Evolutionary conservation across 352 stramenopile species (phyloP).

Genomic region (Aphanomyces invadans): DNA sequence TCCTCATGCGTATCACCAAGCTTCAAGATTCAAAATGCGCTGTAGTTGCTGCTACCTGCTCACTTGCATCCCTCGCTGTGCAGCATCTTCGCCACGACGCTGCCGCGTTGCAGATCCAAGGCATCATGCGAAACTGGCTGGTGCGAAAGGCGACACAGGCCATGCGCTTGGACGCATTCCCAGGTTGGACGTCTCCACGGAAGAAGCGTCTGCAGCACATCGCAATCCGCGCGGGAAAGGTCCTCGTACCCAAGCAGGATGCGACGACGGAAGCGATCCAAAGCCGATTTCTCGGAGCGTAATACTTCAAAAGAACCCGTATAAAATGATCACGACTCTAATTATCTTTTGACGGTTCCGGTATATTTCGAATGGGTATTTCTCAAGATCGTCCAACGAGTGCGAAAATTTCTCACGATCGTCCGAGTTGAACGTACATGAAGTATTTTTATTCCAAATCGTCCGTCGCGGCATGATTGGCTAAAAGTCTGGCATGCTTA

Average conservation of each 20-base stretch:
- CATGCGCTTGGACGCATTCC: background rate
- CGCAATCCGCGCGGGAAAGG: slow-evolving; percentile 6
- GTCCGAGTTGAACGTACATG: too few relatives aligned
- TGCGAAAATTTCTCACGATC: too few relatives aligned
- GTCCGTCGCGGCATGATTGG: too few relatives aligned
- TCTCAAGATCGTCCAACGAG: too few relatives aligned
- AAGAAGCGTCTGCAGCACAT: slow-evolving; percentile 17
- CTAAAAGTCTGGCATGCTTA: too few relatives aligned
- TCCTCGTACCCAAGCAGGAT: background rate
- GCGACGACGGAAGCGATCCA: slow-evolving; percentile 4
- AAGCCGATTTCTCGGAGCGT: background rate
- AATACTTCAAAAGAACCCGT: background rate
- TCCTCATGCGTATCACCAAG: slow-evolving; percentile 50
- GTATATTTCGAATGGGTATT: too few relatives aligned
- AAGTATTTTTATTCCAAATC: too few relatives aligned
- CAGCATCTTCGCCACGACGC: slow-evolving; percentile 62
- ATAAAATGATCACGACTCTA: slow-evolving; percentile 1
- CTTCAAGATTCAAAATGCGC: background rate
- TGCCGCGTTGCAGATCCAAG: slow-evolving; percentile 60
- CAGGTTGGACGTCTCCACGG: background rate
- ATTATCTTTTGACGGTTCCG: too few relatives aligned
- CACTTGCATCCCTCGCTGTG: slow-evolving; percentile 41
- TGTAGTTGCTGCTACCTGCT: background rate
- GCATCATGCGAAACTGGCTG: slow-evolving; percentile 30
- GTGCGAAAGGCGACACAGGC: background rate